Evolutionary conservation across 129 eudicot genomes (phyloP).

Genomic region (Silybum marianum): DNA sequence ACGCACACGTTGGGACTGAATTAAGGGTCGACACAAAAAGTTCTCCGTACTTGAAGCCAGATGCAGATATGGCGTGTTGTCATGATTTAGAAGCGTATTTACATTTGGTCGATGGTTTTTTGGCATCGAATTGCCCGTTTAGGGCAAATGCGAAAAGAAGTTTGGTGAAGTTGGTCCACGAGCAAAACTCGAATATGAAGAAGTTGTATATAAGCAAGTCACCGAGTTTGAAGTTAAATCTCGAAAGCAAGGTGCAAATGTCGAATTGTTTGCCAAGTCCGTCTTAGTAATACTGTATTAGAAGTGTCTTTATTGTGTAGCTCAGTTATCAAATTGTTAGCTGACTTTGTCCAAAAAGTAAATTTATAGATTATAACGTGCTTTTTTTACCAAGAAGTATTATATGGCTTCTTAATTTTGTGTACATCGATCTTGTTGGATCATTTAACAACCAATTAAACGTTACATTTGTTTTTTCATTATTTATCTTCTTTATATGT

Average conservation of each 20-base stretch:
- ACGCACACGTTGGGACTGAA: constrained; percentile 82
- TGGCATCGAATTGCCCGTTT: constrained; percentile 79
- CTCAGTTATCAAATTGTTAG: too few species aligned
- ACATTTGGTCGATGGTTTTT: constrained; percentile 86
- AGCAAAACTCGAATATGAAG: constrained; percentile 78
- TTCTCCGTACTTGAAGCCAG: constrained; percentile 74
- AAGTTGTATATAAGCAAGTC: constrained; percentile 70
- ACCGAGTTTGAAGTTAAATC: constrained; percentile 51
- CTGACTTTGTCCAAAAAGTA: too few species aligned
- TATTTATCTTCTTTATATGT: too few species aligned
- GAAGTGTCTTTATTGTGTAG: too few species aligned
- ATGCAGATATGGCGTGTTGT: constrained; percentile 92
- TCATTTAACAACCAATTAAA: background rate
- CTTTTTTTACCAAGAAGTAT: constrained; percentile 10
- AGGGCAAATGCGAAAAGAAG: constrained; percentile 90
- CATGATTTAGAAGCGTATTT: constrained; percentile 94
- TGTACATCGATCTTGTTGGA: background rate
- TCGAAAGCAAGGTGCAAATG: constrained; percentile 44
- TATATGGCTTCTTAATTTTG: constrained; percentile 18
- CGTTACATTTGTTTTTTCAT: background rate
- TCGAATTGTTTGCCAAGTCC: constrained; percentile 80
- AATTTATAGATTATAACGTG: background rate
- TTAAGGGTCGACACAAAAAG: constrained; percentile 65
- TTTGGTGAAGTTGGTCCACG: constrained; percentile 58
- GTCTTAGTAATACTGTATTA: constrained; percentile 29